Conservation (phyloP, 306 rosid species). For the Corylus americana region DNA sequence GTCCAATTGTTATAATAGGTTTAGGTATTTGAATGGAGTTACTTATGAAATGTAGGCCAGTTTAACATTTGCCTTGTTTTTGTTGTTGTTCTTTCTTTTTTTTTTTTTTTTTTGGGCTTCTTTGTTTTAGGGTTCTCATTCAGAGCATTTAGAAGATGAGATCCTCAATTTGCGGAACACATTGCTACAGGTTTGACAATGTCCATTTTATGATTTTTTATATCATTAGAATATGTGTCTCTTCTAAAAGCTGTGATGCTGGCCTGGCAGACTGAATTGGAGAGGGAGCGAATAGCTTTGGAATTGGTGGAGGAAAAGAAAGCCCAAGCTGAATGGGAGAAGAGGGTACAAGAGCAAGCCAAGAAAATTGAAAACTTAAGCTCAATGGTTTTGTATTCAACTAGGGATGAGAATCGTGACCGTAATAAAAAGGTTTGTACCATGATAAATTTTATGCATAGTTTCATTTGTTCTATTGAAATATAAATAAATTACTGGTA, state of each 20-base stretch:
- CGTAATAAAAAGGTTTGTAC: conserved; percentile 62
- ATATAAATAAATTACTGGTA: neutral
- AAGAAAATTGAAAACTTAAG: conserved; percentile 89
- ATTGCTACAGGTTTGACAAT: conserved; percentile 64
- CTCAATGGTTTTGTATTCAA: conserved; percentile 88
- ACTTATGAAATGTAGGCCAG: conserved; percentile 5
- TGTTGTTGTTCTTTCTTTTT: neutral
- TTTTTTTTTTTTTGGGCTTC: neutral
- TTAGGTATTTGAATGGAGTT: neutral
- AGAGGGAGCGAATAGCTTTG: conserved; percentile 94
- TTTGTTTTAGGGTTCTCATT: conserved; percentile 75
- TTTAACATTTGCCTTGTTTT: conserved; percentile 10
- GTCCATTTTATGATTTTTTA: conserved; percentile 22
- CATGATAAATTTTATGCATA: neutral
- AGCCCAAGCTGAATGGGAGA: conserved; percentile 90
- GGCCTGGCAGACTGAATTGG: conserved; percentile 73
- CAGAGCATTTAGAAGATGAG: conserved; percentile 84
- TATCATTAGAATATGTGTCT: conserved; percentile 18
- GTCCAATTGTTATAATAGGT: conserved; percentile 18
- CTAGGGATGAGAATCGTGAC: conserved; percentile 73
- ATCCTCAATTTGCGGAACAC: conserved; percentile 86
- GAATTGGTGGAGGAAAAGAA: conserved; percentile 94
- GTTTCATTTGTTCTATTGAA: neutral
- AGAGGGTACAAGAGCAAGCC: conserved; percentile 22
- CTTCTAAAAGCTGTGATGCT: conserved; percentile 25